Evolutionary conservation across 495 filamentous ascomycete species (phyloP).

Genomic region (Neurospora sublineolata): DNA sequence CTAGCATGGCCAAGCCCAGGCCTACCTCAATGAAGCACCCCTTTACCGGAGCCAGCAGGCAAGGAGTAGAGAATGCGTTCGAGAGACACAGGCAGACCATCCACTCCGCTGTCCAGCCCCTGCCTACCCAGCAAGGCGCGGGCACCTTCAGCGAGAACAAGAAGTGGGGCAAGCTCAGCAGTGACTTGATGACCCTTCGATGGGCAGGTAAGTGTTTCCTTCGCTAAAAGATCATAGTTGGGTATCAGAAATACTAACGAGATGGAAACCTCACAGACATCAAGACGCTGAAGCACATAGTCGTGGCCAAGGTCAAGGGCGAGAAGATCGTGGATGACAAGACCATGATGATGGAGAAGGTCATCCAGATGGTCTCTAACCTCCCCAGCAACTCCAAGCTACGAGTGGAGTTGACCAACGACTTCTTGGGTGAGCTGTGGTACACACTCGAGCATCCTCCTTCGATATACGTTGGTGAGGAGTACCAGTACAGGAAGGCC

Average conservation of each 20-base stretch:
- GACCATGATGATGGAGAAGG: slow-evolving; percentile 68
- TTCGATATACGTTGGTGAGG: slow-evolving; percentile 48
- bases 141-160: slow-evolving; percentile 34
- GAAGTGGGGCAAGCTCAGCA: slow-evolving; percentile 42
- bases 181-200: slow-evolving; percentile 50
- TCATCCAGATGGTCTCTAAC: slow-evolving; percentile 61
- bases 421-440: slow-evolving; percentile 63
- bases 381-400: slow-evolving; percentile 52
- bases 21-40: slow-evolving; percentile 9
- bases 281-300: slow-evolving; percentile 27
- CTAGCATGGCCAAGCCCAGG: slow-evolving; percentile 15
- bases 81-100: slow-evolving; percentile 53
- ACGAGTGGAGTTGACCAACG: slow-evolving; percentile 53
- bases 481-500: slow-evolving; percentile 55
- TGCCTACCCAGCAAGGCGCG: slow-evolving; percentile 55
- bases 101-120: slow-evolving; percentile 49
- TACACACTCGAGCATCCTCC: slow-evolving; percentile 47
- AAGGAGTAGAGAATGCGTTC: slow-evolving; percentile 40
- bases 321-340: slow-evolving; percentile 59
- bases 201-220: slow-evolving; percentile 29
- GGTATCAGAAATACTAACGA: slow-evolving; percentile 6
- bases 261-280: slow-evolving; percentile 16
- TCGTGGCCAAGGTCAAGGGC: slow-evolving; percentile 29
- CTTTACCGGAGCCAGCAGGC: slow-evolving; percentile 20
- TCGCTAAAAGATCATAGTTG: no score